A percentile compares a stretch with the other conserved stretches of the same genome.
Conservation (phyloP, 2,329 filamentous ascomycete species). For the Fusarium chlamydosporum region DNA sequence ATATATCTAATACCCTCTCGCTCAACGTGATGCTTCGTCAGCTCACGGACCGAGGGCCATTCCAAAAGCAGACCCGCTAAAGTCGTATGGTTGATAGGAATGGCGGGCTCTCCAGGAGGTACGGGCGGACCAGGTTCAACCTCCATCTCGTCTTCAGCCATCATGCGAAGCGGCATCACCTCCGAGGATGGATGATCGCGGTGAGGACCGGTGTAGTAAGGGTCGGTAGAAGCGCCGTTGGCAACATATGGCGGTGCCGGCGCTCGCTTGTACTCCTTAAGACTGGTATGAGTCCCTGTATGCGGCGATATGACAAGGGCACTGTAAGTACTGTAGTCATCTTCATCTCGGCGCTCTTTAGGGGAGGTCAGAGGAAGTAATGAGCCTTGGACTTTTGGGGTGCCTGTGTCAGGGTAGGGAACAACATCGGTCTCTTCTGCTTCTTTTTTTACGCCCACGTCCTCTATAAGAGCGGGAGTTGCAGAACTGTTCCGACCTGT, state of each 20-base stretch:
- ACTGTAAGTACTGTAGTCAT: no score
- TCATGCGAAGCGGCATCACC: constrained; percentile 49
- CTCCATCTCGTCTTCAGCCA: constrained; percentile 65
- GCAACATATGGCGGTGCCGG: constrained; percentile 43
- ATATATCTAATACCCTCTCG: constrained; percentile 67
- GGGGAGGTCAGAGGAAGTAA: no score
- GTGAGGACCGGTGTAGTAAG: constrained; percentile 46
- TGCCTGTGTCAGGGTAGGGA: no score
- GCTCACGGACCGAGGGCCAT: constrained; percentile 75
- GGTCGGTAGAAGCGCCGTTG: constrained; percentile 44
- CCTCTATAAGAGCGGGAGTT: no score
- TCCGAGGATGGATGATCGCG: constrained; percentile 52
- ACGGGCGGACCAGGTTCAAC: constrained; percentile 67
- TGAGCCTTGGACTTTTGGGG: no score
- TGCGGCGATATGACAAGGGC: no score
- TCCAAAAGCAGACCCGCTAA: constrained; percentile 85
- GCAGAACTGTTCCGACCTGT: no score
- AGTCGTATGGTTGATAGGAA: constrained; percentile 89
- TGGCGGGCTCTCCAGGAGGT: constrained; percentile 73
- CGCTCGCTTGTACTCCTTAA: constrained; percentile 48
- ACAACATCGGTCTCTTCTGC: no score
- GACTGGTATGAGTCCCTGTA: no score
- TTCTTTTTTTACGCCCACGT: no score
- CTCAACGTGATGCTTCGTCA: constrained; percentile 69
- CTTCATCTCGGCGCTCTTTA: no score